Evolutionary conservation across 495 filamentous ascomycete species (phyloP), one percentile per base, ranked within the genome.

Genomic region (Tuber calosporum): DNA sequence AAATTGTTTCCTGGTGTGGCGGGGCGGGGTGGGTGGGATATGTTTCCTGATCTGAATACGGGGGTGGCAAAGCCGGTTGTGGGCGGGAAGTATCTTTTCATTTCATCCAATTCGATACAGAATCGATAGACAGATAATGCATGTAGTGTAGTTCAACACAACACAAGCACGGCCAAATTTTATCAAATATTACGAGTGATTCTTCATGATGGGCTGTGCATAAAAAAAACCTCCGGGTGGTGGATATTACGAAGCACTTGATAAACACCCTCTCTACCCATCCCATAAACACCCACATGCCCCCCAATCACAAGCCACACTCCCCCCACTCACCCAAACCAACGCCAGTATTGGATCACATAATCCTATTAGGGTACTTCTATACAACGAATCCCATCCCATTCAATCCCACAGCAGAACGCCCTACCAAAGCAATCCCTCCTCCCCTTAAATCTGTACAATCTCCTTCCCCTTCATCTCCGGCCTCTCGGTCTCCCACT

Each of bases 401-500:
- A 58, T 13, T 9, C 8, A 34, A 34, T 34, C 26, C 26, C 26
- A 62, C 53, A 26, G 6, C 30, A 34, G 34, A 62, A 62, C 26
- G 53, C 53, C 53, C 26, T 17, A 13, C 26, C 26, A 62, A 34
- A 34, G 13, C 11, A 67, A 11, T 7, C 40, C 58, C 20, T 17
- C 30, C 22, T 4, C 42, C 36, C 42, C 13, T 34, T 78, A 94
- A 83, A 99, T 93, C 83, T 93, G 94, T 80, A 89, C 86, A 41
- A 94, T 89, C 66, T 96, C 91, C 83, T 92, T 91, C 72, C 93
- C 96, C 71, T 86, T 90, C 87, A 92, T 90, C 81, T 96, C 94
- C 11, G 94, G 94, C 75, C 94, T 84, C 81, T 97, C 93, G 37
- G 92, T 87, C 82, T 99, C 95, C 91, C 92, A 94, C 82, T 99